A percentile compares a stretch with the other conserved stretches of the same genome.
These are phyloP conservation scores for Cruciata laevipes DNA, from an alignment of 257 asterid species.

Conservation along the genomic window DNA sequence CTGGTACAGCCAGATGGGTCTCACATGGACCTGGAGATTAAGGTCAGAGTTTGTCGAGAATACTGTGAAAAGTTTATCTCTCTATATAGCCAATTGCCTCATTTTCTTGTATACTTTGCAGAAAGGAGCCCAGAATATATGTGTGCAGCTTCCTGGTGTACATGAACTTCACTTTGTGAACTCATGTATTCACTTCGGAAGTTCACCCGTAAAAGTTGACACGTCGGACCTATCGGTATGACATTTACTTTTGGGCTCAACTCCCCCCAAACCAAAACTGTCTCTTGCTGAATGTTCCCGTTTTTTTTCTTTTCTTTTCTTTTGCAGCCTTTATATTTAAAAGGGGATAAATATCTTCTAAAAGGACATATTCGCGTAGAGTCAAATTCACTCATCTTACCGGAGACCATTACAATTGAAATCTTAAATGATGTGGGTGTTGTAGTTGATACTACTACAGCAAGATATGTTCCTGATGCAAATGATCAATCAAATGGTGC, in stretches of 20 bases:
- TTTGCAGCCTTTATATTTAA: slow-evolving; percentile 72
- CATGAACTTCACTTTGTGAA: slow-evolving; percentile 80
- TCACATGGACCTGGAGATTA: slow-evolving; percentile 53
- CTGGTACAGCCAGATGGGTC: slow-evolving; percentile 55
- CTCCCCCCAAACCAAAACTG: not conserved
- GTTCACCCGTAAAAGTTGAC: slow-evolving; percentile 55
- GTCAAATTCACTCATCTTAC: slow-evolving; percentile 30
- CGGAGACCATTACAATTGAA: slow-evolving; percentile 55
- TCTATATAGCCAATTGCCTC: slow-evolving; percentile 19
- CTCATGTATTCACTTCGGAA: slow-evolving; percentile 83
- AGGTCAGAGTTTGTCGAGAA: slow-evolving; percentile 40
- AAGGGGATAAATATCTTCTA: slow-evolving; percentile 81
- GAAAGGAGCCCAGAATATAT: slow-evolving; percentile 75
- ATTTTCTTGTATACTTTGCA: slow-evolving; percentile 37
- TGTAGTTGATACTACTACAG: slow-evolving; percentile 46
- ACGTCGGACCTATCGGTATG: slow-evolving; percentile 60
- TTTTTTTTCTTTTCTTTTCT: not conserved
- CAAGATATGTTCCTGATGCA: slow-evolving; percentile 37
- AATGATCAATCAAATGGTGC: slow-evolving; percentile 38
- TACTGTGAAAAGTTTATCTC: slow-evolving; percentile 12
- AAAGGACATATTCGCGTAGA: slow-evolving; percentile 64
- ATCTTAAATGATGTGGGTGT: slow-evolving; percentile 46
- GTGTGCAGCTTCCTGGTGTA: slow-evolving; percentile 80
- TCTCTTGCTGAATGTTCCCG: not conserved
- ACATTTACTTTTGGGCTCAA: slow-evolving; percentile 12